Evolutionary conservation across 345 rosid genomes (phyloP).

Genomic region (Hypericum androsaemum): DNA sequence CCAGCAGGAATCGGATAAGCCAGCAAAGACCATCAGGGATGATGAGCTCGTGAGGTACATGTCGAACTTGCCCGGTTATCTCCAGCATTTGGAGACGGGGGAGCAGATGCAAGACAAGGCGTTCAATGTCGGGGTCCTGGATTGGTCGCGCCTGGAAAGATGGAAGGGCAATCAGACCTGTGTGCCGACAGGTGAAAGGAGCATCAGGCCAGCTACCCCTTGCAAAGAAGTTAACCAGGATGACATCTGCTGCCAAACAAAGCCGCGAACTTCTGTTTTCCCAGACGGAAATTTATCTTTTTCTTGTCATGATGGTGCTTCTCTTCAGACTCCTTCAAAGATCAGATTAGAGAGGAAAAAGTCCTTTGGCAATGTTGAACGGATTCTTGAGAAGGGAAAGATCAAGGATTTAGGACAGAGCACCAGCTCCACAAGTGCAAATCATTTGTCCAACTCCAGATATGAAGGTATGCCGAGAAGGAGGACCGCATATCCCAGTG

Average conservation of each 20-base stretch:
- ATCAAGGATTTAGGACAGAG: slow-evolving; percentile 12
- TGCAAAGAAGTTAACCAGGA: slow-evolving; percentile 22
- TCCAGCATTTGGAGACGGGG: slow-evolving; percentile 41
- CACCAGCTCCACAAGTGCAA: slow-evolving; percentile 12
- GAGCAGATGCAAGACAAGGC: slow-evolving; percentile 48
- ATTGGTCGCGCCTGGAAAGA: slow-evolving; percentile 63
- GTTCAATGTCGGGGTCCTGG: slow-evolving; percentile 80
- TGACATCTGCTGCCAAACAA: slow-evolving; percentile 14
- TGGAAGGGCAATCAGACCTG: slow-evolving; percentile 38
- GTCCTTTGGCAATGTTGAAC: slow-evolving; percentile 16
- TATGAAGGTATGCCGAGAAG: not conserved
- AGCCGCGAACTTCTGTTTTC: slow-evolving; percentile 15
- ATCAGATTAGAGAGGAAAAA: slow-evolving; percentile 26
- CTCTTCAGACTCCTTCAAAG: slow-evolving; percentile 38
- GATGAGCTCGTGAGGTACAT: slow-evolving; percentile 76
- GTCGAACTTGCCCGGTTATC: slow-evolving; percentile 68
- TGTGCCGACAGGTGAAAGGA: slow-evolving; percentile 15
- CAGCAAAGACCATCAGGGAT: slow-evolving; percentile 11
- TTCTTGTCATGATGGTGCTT: slow-evolving; percentile 22
- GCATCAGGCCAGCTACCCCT: slow-evolving; percentile 21
- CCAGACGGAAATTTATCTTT: slow-evolving; percentile 13
- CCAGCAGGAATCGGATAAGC: not conserved
- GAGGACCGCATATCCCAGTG: slow-evolving; percentile 12
- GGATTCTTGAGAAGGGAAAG: slow-evolving; percentile 14
- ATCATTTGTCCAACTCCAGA: slow-evolving; percentile 12